These are phyloP conservation scores for Solanum appendiculatum DNA, from an alignment of 257 asterid species.

Conservation along the genomic window DNA sequence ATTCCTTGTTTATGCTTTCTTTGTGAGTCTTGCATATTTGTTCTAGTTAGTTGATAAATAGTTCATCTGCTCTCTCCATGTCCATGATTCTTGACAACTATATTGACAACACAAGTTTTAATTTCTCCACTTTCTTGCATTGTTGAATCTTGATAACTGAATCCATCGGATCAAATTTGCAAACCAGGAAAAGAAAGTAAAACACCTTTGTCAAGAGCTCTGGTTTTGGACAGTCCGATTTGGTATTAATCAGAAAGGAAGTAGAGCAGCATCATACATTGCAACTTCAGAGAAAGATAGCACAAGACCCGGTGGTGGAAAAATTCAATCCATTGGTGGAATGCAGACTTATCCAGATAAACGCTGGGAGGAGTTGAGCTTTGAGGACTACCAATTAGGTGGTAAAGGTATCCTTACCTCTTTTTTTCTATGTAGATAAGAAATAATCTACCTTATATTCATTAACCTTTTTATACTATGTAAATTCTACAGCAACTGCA, in stretches of 20 bases:
- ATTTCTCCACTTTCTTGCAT: too few species aligned
- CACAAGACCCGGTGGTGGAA: conserved; percentile 21
- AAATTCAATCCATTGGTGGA: conserved; percentile 59
- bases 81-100: too few species aligned
- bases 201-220: not conserved
- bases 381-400: conserved; percentile 64
- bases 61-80: too few species aligned
- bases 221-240: not conserved
- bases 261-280: conserved; percentile 40
- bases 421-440: not conserved
- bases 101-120: too few species aligned
- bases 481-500: not conserved
- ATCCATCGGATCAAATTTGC: too few species aligned
- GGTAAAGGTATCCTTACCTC: conserved; percentile 40
- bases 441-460: not conserved
- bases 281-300: conserved; percentile 45
- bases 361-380: conserved; percentile 72
- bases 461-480: not conserved
- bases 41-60: too few species aligned
- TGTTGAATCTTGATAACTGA: too few species aligned
- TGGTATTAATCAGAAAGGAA: too few species aligned
- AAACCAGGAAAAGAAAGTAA: not conserved
- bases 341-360: conserved; percentile 52
- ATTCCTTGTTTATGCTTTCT: too few species aligned
- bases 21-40: too few species aligned